Percentiles rank a stretch among this genome's conserved stretches.
Conservation (phyloP, 176 grass and related monocot genomes). For the Aegilops tauschii region DNA sequence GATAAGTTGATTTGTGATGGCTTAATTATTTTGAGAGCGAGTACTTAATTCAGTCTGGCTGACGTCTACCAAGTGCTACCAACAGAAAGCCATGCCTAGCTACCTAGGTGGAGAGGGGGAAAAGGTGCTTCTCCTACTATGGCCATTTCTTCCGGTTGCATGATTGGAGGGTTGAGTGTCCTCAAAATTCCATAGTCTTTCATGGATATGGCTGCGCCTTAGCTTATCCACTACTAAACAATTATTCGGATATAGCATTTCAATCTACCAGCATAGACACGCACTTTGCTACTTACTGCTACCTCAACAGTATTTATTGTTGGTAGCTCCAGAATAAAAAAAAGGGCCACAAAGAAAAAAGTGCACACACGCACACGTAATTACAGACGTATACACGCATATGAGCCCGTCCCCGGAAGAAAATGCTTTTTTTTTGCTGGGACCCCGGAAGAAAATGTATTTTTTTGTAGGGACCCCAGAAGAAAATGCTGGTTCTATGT, state of each 20-base stretch:
- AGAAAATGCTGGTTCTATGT: too few relatives aligned
- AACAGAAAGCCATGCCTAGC: background rate
- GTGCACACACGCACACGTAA: background rate
- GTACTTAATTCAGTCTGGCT: background rate
- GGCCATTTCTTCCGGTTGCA: background rate
- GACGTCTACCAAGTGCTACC: background rate
- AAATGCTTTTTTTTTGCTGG: too few relatives aligned
- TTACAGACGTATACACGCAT: too few relatives aligned
- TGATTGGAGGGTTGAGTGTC: slow-evolving; percentile 8
- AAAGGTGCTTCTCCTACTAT: background rate
- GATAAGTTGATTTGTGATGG: background rate
- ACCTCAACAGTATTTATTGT: background rate
- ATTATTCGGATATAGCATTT: background rate
- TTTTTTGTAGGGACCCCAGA: too few relatives aligned
- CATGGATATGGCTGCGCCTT: background rate
- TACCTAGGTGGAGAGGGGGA: background rate
- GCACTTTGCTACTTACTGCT: background rate
- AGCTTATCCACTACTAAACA: background rate
- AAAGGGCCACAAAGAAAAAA: background rate
- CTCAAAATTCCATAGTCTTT: background rate
- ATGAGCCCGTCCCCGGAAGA: too few relatives aligned
- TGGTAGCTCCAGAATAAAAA: background rate
- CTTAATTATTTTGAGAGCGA: background rate
- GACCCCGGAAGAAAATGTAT: too few relatives aligned
- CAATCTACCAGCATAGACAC: background rate